Conservation (phyloP, 2,329 filamentous ascomycete genomes). For the Pseudocercospora vitis region DNA sequence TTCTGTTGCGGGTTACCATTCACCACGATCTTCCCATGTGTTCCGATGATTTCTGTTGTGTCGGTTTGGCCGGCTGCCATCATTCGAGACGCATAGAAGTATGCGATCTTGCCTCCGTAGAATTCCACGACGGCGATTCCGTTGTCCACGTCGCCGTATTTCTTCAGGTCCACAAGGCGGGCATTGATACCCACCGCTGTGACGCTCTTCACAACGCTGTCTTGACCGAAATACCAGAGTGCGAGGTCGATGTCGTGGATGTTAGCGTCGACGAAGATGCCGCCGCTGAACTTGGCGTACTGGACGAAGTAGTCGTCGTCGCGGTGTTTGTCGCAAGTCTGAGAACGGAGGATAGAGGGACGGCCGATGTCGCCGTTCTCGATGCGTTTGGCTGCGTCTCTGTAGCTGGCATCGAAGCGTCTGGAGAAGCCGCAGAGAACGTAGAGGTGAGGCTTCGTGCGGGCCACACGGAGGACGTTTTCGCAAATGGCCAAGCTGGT, state of each 20-base stretch:
- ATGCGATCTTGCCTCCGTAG: conserved; percentile 61
- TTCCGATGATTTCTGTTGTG: conserved; percentile 66
- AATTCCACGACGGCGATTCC: conserved; percentile 67
- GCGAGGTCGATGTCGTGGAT: conserved; percentile 70
- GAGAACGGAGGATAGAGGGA: conserved; percentile 61
- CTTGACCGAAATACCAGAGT: conserved; percentile 62
- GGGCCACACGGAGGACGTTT: conserved; percentile 59
- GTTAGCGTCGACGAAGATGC: conserved; percentile 70
- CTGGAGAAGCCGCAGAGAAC: conserved; percentile 67
- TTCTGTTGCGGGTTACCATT: conserved; percentile 59
- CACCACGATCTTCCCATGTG: conserved; percentile 62
- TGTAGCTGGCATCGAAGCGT: conserved; percentile 66
- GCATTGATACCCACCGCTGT: conserved; percentile 59
- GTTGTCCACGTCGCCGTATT: conserved; percentile 63
- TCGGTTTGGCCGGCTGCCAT: conserved; percentile 69
- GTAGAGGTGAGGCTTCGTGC: conserved; percentile 59
- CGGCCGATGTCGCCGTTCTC: conserved; percentile 58
- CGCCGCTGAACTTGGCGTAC: conserved; percentile 65
- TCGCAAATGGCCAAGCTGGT: conserved; percentile 61
- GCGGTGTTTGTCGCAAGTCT: conserved; percentile 68
- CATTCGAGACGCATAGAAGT: conserved; percentile 64
- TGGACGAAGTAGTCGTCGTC: conserved; percentile 66
- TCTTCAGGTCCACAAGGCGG: conserved; percentile 57
- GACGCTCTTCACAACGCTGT: conserved; percentile 56
- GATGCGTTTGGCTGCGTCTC: conserved; percentile 57